Percentiles rank a stretch among this genome's conserved stretches.
Conservation (phyloP, 495 filamentous ascomycete species). For the Aspergillus ostianus region DNA sequence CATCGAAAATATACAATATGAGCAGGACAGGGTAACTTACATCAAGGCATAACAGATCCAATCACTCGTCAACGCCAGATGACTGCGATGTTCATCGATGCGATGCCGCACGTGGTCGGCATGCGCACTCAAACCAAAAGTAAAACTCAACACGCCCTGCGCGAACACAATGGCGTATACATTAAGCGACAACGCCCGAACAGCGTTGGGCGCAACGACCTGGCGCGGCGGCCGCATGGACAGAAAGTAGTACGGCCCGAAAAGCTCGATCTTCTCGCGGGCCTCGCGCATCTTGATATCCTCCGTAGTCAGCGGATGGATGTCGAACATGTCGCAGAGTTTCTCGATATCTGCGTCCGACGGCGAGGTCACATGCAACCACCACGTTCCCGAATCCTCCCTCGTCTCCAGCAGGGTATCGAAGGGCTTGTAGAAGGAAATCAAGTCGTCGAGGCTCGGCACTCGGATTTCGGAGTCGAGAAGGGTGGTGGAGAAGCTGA, state of each 20-base stretch:
- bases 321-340: slow-evolving; percentile 77
- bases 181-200: slow-evolving; percentile 74
- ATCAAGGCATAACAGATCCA: slow-evolving; percentile 98
- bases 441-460: slow-evolving; percentile 68
- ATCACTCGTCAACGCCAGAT: slow-evolving; percentile 80
- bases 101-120: slow-evolving; percentile 77
- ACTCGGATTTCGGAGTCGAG: slow-evolving; percentile 79
- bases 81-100: slow-evolving; percentile 81
- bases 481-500: slow-evolving; percentile 85
- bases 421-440: slow-evolving; percentile 74
- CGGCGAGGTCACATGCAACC: slow-evolving; percentile 83
- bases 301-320: slow-evolving; percentile 87
- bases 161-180: slow-evolving; percentile 90
- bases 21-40: slow-evolving; percentile 44
- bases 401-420: slow-evolving; percentile 73
- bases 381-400: slow-evolving; percentile 70
- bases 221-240: slow-evolving; percentile 82
- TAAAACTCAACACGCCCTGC: slow-evolving; percentile 84
- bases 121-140: slow-evolving; percentile 73
- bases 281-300: slow-evolving; percentile 89
- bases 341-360: slow-evolving; percentile 78
- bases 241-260: slow-evolving; percentile 88
- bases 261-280: slow-evolving; percentile 92
- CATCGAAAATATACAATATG: slow-evolving; percentile 8
- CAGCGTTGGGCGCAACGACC: slow-evolving; percentile 61